Evolutionary conservation across 768 basidiomycete genomes (phyloP).

Genomic region (Suillus weaverae): DNA sequence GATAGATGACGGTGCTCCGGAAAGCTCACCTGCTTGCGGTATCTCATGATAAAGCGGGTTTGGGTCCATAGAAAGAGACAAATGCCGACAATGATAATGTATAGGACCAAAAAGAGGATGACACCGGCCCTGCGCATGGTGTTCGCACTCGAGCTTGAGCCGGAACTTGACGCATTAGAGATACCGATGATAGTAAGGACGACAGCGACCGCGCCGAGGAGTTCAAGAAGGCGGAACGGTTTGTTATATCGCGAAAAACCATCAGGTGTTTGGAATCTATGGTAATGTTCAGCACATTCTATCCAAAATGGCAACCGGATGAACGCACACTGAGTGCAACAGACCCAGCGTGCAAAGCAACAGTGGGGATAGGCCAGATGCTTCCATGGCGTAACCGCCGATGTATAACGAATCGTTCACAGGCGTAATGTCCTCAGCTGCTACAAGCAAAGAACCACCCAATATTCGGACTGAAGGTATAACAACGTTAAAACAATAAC

Average conservation of each 20-base stretch:
- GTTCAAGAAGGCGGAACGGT: slow-evolving; percentile 28
- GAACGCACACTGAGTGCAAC: slow-evolving; percentile 35
- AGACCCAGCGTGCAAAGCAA: slow-evolving; percentile 38
- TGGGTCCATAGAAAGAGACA: slow-evolving; percentile 52
- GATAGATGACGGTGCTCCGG: background rate
- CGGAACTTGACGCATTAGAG: slow-evolving; percentile 15
- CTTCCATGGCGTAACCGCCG: slow-evolving; percentile 48
- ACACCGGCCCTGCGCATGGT: slow-evolving; percentile 35
- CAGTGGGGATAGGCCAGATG: slow-evolving; percentile 41
- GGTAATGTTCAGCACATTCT: slow-evolving; percentile 6
- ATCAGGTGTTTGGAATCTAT: slow-evolving; percentile 32
- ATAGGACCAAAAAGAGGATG: slow-evolving; percentile 34
- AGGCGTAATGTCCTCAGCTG: slow-evolving; percentile 45
- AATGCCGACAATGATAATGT: slow-evolving; percentile 47
- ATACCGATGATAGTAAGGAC: slow-evolving; percentile 36
- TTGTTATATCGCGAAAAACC: slow-evolving; percentile 12
- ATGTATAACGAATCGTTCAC: slow-evolving; percentile 46
- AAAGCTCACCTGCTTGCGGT: slow-evolving; percentile 35
- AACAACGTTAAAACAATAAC: slow-evolving; percentile 6
- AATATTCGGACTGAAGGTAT: slow-evolving; percentile 51
- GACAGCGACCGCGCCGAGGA: slow-evolving; percentile 30
- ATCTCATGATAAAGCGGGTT: slow-evolving; percentile 37
- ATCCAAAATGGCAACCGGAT: background rate
- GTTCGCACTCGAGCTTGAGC: slow-evolving; percentile 20
- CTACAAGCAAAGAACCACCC: slow-evolving; percentile 56